These are phyloP conservation scores for Aspergillus ibericus DNA, from an alignment of 2,329 filamentous ascomycete genomes.

Conservation along the genomic window DNA sequence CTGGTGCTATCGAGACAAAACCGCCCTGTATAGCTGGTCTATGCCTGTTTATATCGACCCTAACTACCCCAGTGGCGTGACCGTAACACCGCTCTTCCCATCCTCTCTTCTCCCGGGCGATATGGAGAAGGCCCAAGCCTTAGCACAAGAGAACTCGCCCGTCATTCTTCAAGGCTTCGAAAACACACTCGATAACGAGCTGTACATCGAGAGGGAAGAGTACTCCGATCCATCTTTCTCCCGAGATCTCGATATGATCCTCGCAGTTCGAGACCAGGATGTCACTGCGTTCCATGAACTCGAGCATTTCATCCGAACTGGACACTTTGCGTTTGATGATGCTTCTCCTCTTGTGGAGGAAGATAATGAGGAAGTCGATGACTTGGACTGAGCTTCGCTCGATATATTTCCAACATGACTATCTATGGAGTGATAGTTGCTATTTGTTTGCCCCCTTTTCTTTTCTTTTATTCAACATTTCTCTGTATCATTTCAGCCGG, in stretches of 20 bases:
- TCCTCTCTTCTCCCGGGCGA: neutral
- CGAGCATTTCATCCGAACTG: too few species aligned
- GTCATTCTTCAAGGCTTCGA: neutral
- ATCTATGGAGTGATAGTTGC: too few species aligned
- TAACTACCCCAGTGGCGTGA: conserved; percentile 8
- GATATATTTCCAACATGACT: too few species aligned
- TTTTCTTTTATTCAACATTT: too few species aligned
- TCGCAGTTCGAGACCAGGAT: too few species aligned
- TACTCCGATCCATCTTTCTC: neutral
- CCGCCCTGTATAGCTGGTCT: neutral
- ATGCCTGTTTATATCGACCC: neutral
- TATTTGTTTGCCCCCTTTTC: too few species aligned
- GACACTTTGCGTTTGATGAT: too few species aligned
- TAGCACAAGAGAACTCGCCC: neutral
- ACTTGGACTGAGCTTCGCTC: too few species aligned
- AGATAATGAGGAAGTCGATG: too few species aligned
- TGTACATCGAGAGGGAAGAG: neutral
- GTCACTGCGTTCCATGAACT: too few species aligned
- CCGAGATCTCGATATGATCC: neutral
- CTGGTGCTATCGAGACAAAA: conserved; percentile 4
- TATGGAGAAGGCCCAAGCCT: neutral
- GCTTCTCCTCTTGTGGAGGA: too few species aligned
- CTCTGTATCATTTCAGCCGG: too few species aligned
- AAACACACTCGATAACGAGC: neutral
- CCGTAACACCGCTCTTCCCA: neutral